Base-by-base conservation (phyloP, 2,329 filamentous ascomycete genomes). In the Pseudocercospora fijiensis region DNA sequence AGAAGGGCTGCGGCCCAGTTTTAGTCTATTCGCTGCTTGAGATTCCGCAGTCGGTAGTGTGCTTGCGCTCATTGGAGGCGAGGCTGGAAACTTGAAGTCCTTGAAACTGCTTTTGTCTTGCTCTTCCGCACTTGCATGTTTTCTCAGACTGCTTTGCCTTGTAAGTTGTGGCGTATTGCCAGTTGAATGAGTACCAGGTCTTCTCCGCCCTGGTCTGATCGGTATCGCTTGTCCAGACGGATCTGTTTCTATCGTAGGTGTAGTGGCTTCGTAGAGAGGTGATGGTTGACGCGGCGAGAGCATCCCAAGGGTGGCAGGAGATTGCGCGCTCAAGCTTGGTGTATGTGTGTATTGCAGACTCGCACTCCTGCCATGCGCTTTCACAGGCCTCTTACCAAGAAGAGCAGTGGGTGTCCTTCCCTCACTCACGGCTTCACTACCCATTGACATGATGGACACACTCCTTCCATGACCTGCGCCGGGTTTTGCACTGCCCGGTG, bases 261-360 rank as follows among this genome's bases (percentile, higher is more conserved):
- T 78, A 1, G 75, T 76, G 0, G 75, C 73, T 30, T 78, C 77
- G 27, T 77, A 72, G 1, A 81, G 72, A 4, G 80, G 80, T 33
- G 80, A 81, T 56, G 69, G 79, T 70, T 72, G 80, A 70, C 68
- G 61, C 9, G 70, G 65, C 11, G 70, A 64, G 16, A 63, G 64
- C 58, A 65, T 47, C 27, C 30, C 58, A 26, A 61, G 24, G 18
- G 56, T 47, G 18, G 68, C 59, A 45, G 67, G 63, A 33, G 70
- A 62, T 3, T 43, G 53, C 28, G 52, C 53, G 18, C 66, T 61
- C 26, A 67, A 61, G 57, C 61, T 82, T 53, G 87, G 81, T 67
- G 86, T 75, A 69, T 94, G 81, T 67, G 86, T 75, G 69, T 94
- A 89, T 75, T 96, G 92, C 64, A 96, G 79, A 79, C 92, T 96